Evolutionary conservation across 2,329 filamentous ascomycete genomes (phyloP), one percentile per base, ranked within the genome.

Genomic region (Cylindrodendrum hubeiense): DNA sequence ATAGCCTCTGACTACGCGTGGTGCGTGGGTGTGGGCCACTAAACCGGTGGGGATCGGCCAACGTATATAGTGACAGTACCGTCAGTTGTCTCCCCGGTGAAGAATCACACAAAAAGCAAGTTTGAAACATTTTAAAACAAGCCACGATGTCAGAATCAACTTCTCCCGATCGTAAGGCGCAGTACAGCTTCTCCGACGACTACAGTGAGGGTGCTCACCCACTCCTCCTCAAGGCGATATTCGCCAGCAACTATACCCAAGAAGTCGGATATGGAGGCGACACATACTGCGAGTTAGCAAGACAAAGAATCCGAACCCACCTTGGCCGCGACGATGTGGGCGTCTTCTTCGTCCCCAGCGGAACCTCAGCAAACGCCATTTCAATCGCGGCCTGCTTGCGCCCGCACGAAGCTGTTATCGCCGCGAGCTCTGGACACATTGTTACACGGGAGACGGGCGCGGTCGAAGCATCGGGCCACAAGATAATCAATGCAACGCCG

Each of bases 121-220:
- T 19, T 49, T 21, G 3, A 7, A 47, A 19, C 6, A 22, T 19
- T 15, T 28, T 9, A 24, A 3, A 10, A 12, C 46, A 47, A 19
- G 21, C 4, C 43, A 30, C 34, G 15, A 74, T 74, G 72, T 69
- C 72, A 1, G 67, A 70, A 2, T 61, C 71, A 44, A 65, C 71
- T 46, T 33, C 63, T 8, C 28, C 65, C 12, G 12, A 17, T 13
- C n/a, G 56, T 5, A 70, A 66, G 26, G 59, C 63, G 4, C 73
- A 69, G 28, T 86, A 85, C 69, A 84, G 82, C 72, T 83, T 86
- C 60, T 77, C 83, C 50, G 84, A 86, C 67, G 84, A 86, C 67
- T 86, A 86, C 70, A 84, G 82, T 72, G 84, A 86, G 63, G 84
- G 84, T 37, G 84, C 83, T 0, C 84, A 86, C 64, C 84, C 84